Evolutionary conservation across 768 basidiomycete genomes (phyloP), one percentile per base, ranked within the genome.

Genomic region (Leccinum incarnatum): DNA sequence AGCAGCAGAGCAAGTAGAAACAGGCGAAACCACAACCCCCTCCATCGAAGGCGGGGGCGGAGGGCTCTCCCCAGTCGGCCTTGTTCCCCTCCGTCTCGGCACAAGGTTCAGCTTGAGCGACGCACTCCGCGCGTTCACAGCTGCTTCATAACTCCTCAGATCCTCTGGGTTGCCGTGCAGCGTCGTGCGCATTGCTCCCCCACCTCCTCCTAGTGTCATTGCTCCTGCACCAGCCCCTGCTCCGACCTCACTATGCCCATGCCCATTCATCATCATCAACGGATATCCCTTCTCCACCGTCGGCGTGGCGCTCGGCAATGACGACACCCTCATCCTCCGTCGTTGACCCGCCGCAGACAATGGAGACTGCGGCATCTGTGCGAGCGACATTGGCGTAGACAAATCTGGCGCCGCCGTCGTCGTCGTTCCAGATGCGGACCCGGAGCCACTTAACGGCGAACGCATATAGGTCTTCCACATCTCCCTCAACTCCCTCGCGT

Each of bases 381-480:
- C 27, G 2, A 17, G 51, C 59, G 67, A 15, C 37, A 63, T 9
- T 58, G 65, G 51, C 12, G 21, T 6, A 32, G 59, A 54, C 5
- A 27, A 4, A 25, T 69, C 58, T 61, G 61, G 27, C 54, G 51
- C 21, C 7, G 19, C 60, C 3, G 61, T 45, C 2, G 37, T 40
- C 8, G 37, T 40, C 37, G 37, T 40, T 15, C 36, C 36, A 17
- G 36, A 37, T n/a, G n/a, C 40, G 9, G 40, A 40, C 9, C 40
- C 40, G n/a, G 77, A 71, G 1, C 76, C 78, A 17, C 75, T 72
- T 48, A 86, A 68, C 25, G 89, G 89, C 21, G 88, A 90, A 40
- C 83, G 80, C 76, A 91, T 79, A 65, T 86, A 91, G 62, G 83
- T 77, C 71, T 80, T 89, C 89, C 89, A 91, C 61, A 89, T 84